Conservation (phyloP, 148 eudicot species). For the Dysphania ambrosioides region DNA sequence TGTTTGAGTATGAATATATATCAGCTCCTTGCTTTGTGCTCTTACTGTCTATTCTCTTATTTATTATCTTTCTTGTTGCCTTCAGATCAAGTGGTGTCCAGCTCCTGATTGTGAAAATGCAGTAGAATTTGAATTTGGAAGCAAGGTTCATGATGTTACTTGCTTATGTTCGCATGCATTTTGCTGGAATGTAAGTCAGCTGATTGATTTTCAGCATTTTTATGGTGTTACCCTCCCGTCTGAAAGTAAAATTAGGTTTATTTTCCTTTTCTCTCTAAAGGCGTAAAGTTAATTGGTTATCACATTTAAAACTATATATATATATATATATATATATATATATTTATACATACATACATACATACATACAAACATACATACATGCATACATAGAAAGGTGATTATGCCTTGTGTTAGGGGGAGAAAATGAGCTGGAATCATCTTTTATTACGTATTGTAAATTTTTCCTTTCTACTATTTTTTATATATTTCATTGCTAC, state of each 20-base stretch:
- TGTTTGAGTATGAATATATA: neutral
- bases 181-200: conserved; percentile 70
- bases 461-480: too few relatives aligned
- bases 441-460: neutral
- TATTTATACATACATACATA: too few relatives aligned
- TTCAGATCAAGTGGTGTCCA: conserved; percentile 80
- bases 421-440: neutral
- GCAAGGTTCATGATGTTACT: conserved; percentile 53
- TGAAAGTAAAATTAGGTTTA: neutral
- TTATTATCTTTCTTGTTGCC: neutral
- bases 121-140: conserved; percentile 57
- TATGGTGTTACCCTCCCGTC: neutral
- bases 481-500: neutral
- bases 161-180: conserved; percentile 57
- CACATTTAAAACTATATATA: too few relatives aligned
- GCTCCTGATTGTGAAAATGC: conserved; percentile 84
- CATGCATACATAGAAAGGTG: too few relatives aligned
- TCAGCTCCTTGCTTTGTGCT: neutral
- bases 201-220: neutral
- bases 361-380: too few relatives aligned
- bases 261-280: neutral
- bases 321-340: too few relatives aligned
- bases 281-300: neutral
- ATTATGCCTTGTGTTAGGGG: neutral
- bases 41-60: neutral